Base-by-base conservation (phyloP, 495 filamentous ascomycete genomes). In the Aspergillus funiculosus region DNA sequence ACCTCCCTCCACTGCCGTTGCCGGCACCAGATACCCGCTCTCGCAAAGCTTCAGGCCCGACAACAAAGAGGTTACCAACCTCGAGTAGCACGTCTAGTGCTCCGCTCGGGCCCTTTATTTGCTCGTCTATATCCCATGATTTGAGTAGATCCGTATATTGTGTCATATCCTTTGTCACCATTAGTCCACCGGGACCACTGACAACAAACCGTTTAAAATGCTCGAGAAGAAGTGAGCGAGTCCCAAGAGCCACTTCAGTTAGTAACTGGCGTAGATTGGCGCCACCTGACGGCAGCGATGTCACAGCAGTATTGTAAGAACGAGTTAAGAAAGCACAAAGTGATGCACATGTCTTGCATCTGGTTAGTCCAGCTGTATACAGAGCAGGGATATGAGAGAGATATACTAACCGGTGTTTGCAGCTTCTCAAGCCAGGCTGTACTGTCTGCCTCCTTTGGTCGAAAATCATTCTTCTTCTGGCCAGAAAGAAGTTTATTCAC, bases 51-150 rank as follows among this genome's bases (percentile, higher is more conserved):
- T 96, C 90, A 9, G 85, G 81, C 14, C 88, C 87, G 65, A 97
- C 88, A 29, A 97, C 92, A 59, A 97, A 99, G 35, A 99, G 65
- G 63, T 87, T 95, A n/a, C 88, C 91, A 47, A 99, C 88, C 69
- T 97, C 94, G 25, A 86, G 80, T 44, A 97, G 61, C 29, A 94
- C 74, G 69, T 97, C 91, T 55, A 95, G 79, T 51, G 75, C 75
- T 30, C 72, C 73, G 53, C 81, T 79, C 22, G 87, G 76, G 0
- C 58, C 62, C 50, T 66, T 64, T 39, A 58, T 41, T 20, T 67
- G 64, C 29, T 86, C 83, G 51, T 85, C 85, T 11, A 91, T 74
- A 15, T 83, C 79, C 84, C 88, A 94, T 32, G 81, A 82, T 44
- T 83, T 79, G 32, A 97, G 72, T 17, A 94, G 71, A 35, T 87